Evolutionary conservation across 2,329 filamentous ascomycete species (phyloP).

Genomic region (Neofusicoccum kwambonambiense): DNA sequence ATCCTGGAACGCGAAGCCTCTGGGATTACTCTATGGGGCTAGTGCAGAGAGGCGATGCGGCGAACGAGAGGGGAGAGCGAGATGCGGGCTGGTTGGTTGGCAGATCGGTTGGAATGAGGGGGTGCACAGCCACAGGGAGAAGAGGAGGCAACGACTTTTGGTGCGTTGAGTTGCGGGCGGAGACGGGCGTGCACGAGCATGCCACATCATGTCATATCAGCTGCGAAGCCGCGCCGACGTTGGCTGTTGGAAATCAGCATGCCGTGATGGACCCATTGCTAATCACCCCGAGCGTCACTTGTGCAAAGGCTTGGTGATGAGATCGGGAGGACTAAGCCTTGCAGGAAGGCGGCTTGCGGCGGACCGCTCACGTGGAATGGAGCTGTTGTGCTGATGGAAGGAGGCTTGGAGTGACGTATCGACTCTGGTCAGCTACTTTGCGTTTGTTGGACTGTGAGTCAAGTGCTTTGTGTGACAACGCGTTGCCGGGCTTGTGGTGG

Average conservation of each 20-base stretch:
- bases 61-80: neutral
- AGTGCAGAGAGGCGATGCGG: neutral
- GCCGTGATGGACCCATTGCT: neutral
- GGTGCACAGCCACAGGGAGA: neutral
- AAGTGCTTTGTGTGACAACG: neutral
- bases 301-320: neutral
- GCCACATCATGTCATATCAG: neutral
- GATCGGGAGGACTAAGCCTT: neutral
- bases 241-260: neutral
- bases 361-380: neutral
- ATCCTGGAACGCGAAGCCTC: too few species aligned
- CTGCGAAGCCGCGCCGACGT: too few species aligned
- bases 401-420: conserved; percentile 3
- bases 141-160: neutral
- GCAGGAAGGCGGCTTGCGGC: neutral
- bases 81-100: neutral
- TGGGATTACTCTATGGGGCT: neutral
- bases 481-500: neutral
- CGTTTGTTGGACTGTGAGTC: neutral
- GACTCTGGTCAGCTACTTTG: neutral
- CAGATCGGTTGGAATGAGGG: too few species aligned
- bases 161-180: too few species aligned
- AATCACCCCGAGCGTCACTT: neutral
- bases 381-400: neutral
- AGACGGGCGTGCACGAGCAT: neutral